Conservation (phyloP, 176 grass and related monocot species). For the Oryza meyeriana region DNA sequence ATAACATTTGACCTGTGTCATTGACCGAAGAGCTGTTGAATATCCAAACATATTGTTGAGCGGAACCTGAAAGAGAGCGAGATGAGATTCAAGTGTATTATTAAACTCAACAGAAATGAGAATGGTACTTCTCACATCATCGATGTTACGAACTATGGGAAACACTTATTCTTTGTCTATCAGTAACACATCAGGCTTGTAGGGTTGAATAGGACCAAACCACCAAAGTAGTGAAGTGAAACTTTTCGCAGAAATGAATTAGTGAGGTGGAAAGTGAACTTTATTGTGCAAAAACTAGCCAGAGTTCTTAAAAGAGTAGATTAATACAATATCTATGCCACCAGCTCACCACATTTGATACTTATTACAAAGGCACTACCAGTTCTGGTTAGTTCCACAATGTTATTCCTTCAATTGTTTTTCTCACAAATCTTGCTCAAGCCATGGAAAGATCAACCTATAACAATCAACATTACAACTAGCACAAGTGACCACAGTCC, state of each 20-base stretch:
- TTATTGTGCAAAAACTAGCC: constrained; percentile 4
- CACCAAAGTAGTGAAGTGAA: too few species aligned
- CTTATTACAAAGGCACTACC: background rate
- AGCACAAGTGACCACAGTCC: background rate
- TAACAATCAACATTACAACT: background rate
- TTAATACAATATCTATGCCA: background rate
- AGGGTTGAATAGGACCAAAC: too few species aligned
- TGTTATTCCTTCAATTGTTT: background rate
- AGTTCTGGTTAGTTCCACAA: background rate
- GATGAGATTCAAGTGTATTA: background rate
- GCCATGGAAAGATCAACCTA: background rate
- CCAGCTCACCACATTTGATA: constrained; percentile 6
- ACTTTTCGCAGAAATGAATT: background rate
- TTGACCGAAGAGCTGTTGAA: constrained; percentile 80
- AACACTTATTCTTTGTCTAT: background rate
- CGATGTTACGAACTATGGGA: background rate
- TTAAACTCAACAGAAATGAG: constrained; percentile 5
- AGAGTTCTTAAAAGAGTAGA: background rate
- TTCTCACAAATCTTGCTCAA: background rate
- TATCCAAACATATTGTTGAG: constrained; percentile 99
- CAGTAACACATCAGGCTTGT: too few species aligned
- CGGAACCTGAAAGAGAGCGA: constrained; percentile 62
- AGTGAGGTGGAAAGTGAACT: background rate
- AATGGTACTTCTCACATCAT: background rate
- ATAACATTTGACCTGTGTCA: constrained; percentile 67